Evolutionary conservation across 2,329 filamentous ascomycete species (phyloP), one percentile per base, ranked within the genome.

Genomic region (Sporothrix sp.): DNA sequence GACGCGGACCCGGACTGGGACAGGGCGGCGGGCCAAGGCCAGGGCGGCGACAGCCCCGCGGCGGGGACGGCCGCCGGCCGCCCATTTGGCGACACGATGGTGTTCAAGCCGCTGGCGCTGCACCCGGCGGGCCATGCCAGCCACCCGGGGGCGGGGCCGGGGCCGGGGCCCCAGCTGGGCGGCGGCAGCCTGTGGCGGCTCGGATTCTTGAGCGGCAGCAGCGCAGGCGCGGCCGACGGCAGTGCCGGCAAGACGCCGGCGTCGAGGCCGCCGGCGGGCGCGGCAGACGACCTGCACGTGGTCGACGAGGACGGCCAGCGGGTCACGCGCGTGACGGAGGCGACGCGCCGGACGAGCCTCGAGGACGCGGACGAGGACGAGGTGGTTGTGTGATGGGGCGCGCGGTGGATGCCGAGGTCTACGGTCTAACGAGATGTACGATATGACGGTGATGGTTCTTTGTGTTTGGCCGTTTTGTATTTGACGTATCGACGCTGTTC

Each of bases 351-450:
- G 57, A 79, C 74, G 32, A 80, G 75, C 61, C 77, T 81, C 45
- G 77, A 81, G 61, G 77, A 79, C 50, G 72, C 75, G 7, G 76
- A 80, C 51, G 76, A 75, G 33, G 74, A 75, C 11, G 72, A 73
- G 54, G 67, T 70, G 43, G 71, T 72, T 28, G 61, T 70, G 25
- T 55, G 27, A 43, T 44, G n/a, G n/a, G n/a, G n/a, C n/a, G n/a
- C n/a, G n/a, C n/a, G n/a, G n/a, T n/a, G n/a, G n/a, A n/a, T n/a
- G n/a, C n/a, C n/a, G n/a, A n/a, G n/a, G n/a, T n/a, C n/a, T n/a
- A n/a, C n/a, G n/a, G n/a, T n/a, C n/a, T n/a, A n/a, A n/a, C n/a
- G n/a, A n/a, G n/a, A n/a, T n/a, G n/a, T n/a, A n/a, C n/a, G n/a
- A n/a, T n/a, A n/a, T n/a, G n/a, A n/a, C n/a, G n/a, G n/a, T n/a